Percentiles rank a stretch among this genome's conserved stretches.
Conservation (phyloP, 768 basidiomycete species). For the Hortiboletus campestris region DNA sequence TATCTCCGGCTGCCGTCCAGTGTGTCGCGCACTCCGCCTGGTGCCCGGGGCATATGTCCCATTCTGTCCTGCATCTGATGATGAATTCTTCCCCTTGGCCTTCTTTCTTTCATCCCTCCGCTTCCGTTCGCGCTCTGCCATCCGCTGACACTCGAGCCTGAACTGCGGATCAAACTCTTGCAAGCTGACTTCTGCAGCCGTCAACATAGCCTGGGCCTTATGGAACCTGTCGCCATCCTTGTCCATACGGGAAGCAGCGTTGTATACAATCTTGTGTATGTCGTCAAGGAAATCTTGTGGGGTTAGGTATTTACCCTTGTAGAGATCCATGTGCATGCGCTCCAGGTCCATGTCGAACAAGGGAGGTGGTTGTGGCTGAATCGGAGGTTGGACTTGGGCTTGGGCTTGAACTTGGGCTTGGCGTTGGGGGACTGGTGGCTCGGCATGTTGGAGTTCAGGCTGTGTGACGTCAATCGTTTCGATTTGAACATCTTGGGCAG, state of each 20-base stretch:
- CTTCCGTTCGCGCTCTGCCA: constrained; percentile 74
- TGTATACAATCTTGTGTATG: constrained; percentile 77
- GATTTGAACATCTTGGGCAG: constrained; percentile 26
- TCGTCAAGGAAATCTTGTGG: constrained; percentile 86
- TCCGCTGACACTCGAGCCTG: constrained; percentile 79
- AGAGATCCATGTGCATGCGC: constrained; percentile 81
- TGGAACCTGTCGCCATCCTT: constrained; percentile 74
- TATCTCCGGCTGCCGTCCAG: constrained; percentile 69
- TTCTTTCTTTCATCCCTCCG: constrained; percentile 51
- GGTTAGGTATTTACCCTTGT: constrained; percentile 82
- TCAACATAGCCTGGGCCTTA: constrained; percentile 88
- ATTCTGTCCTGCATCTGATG: constrained; percentile 27
- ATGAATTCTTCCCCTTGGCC: constrained; percentile 33
- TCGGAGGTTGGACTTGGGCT: constrained; percentile 33
- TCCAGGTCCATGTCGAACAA: constrained; percentile 91
- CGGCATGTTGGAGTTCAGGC: constrained; percentile 14
- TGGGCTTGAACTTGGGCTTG: constrained; percentile 40
- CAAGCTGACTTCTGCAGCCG: constrained; percentile 79
- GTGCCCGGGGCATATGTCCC: constrained; percentile 47
- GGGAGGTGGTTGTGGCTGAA: constrained; percentile 40
- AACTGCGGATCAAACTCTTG: constrained; percentile 83
- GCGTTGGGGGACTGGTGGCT: constrained; percentile 29
- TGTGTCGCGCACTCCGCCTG: constrained; percentile 70
- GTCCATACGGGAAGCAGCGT: constrained; percentile 52
- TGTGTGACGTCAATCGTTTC: constrained; percentile 41